A percentile compares a stretch with the other conserved stretches of the same genome.
phyloP scores from a whole-genome alignment of 2,329 filamentous ascomycete genomes.

The Tricladium varicosporioides region DNA sequence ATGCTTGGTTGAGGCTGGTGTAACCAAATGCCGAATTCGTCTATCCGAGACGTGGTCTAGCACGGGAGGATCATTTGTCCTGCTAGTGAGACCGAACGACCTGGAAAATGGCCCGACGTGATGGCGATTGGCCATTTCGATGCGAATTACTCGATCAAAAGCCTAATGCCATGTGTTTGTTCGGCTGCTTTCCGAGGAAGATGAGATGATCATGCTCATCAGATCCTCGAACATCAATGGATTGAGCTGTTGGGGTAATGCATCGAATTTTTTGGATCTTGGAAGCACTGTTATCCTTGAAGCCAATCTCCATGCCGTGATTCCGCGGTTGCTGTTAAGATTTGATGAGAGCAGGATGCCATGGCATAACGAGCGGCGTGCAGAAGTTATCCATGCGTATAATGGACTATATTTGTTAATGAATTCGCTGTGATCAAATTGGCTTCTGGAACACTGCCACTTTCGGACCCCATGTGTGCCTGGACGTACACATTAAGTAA shows the following conservation, averaged over 20 bases:
- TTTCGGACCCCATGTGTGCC: not conserved
- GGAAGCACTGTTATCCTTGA: constrained; percentile 3
- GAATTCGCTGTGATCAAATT: constrained; percentile 4
- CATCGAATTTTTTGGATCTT: not conserved
- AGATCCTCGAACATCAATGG: not conserved
- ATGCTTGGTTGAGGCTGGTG: not conserved
- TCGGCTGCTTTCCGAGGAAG: not conserved
- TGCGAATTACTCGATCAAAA: not conserved
- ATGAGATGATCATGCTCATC: not conserved
- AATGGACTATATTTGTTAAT: constrained; percentile 1
- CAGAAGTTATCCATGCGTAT: constrained; percentile 1
- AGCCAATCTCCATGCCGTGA: constrained; percentile 4
- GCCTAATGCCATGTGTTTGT: not conserved
- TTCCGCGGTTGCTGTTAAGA: not conserved
- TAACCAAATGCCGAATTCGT: not conserved
- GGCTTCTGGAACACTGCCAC: constrained; percentile 9
- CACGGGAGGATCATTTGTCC: not conserved
- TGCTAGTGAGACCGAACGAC: not conserved
- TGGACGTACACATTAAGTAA: not conserved
- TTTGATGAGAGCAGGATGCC: constrained; percentile 8
- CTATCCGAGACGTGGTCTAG: not conserved
- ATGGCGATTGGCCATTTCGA: not conserved
- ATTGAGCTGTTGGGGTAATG: not conserved
- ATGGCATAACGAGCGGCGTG: constrained; percentile 8
- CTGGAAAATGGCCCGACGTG: not conserved